A percentile compares a stretch with the other conserved stretches of the same genome.
Evolutionary conservation across 1,139 yeast species (phyloP).

Genomic region (Magnusiomyces ingens): DNA sequence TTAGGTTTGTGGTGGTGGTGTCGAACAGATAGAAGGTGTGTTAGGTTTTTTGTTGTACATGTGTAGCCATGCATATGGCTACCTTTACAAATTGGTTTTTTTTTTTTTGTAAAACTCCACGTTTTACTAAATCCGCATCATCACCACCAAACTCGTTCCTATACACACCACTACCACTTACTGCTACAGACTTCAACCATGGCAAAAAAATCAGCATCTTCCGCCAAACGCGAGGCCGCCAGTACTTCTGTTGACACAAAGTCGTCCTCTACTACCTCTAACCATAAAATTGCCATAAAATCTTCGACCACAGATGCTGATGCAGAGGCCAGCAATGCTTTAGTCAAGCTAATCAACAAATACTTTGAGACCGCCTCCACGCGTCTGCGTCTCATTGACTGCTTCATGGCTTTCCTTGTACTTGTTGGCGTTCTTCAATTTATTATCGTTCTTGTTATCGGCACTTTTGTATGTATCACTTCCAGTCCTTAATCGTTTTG

Average conservation of each 20-base stretch:
- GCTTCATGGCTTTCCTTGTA: slow-evolving; percentile 69
- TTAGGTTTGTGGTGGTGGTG: too few species aligned
- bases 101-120: too few species aligned
- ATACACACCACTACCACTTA: too few species aligned
- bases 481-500: not conserved
- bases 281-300: not conserved
- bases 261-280: not conserved
- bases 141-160: too few species aligned
- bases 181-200: not conserved
- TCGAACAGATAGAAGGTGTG: too few species aligned
- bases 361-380: slow-evolving; percentile 23
- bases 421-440: slow-evolving; percentile 72
- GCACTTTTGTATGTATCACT: slow-evolving; percentile 50
- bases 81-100: too few species aligned
- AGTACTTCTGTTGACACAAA: not conserved
- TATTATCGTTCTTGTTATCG: slow-evolving; percentile 64
- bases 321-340: not conserved
- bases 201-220: slow-evolving; percentile 12
- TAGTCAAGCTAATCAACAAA: slow-evolving; percentile 18
- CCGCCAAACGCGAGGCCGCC: slow-evolving; percentile 7
- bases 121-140: too few species aligned
- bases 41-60: too few species aligned
- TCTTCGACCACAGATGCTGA: too few species aligned
- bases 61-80: too few species aligned
- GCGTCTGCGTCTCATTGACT: slow-evolving; percentile 56